Evolutionary conservation across 768 basidiomycete genomes (phyloP).

Genomic region (Tulasnella sp.): DNA sequence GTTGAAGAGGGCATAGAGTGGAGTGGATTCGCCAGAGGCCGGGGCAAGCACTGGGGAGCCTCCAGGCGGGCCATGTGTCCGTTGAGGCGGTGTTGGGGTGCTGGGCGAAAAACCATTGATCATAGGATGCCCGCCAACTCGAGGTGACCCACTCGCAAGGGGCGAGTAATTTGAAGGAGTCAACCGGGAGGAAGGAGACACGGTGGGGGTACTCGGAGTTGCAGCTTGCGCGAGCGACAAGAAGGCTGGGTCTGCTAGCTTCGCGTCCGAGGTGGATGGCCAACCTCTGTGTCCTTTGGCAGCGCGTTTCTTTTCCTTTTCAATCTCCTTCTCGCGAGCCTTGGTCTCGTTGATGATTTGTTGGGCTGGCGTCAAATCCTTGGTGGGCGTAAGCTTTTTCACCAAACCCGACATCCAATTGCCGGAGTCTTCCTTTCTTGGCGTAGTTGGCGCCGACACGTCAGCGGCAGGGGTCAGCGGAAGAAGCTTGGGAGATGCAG

Average conservation of each 20-base stretch:
- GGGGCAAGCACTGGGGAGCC: conserved; percentile 10
- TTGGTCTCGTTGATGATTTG: conserved; percentile 69
- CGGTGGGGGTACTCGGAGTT: conserved; percentile 54
- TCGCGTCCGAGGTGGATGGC: conserved; percentile 42
- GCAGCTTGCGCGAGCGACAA: conserved; percentile 39
- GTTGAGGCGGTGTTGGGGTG: conserved; percentile 6
- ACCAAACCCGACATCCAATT: conserved; percentile 67
- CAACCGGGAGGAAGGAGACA: conserved; percentile 32
- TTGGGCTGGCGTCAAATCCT: conserved; percentile 67
- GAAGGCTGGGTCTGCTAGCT: conserved; percentile 44
- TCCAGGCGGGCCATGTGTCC: conserved; percentile 8
- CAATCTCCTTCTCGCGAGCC: conserved; percentile 38
- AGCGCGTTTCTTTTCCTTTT: conserved; percentile 21
- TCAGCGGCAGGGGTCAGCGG: background rate
- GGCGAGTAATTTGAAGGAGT: conserved; percentile 9
- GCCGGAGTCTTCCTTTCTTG: conserved; percentile 8
- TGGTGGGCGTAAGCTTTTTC: conserved; percentile 62
- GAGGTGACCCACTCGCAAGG: conserved; percentile 19
- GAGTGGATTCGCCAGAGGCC: conserved; percentile 30
- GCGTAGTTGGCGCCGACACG: conserved; percentile 2
- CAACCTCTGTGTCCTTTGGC: conserved; percentile 29
- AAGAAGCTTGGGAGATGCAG: background rate
- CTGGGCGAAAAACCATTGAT: conserved; percentile 33
- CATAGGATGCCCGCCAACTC: background rate
- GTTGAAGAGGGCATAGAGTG: conserved; percentile 66